Percentiles rank a stretch among this genome's conserved stretches.
These are phyloP conservation scores for Citrus maxima DNA, from an alignment of 345 rosid species.

Conservation along the genomic window DNA sequence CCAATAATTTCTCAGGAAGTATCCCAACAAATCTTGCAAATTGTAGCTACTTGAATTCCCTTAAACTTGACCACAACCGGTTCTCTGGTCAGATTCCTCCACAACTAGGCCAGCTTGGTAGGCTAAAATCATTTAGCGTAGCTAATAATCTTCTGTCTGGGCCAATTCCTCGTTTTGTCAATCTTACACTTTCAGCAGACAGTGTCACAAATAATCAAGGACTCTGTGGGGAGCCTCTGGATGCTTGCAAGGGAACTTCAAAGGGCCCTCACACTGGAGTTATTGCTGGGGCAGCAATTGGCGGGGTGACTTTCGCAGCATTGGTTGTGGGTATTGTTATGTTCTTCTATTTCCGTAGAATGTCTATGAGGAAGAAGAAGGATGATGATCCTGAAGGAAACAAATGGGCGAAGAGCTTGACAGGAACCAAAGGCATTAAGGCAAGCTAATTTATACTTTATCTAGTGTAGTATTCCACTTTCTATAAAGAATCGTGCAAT, in stretches of 20 bases:
- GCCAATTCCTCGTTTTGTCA: constrained; percentile 36
- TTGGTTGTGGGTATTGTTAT: constrained; percentile 42
- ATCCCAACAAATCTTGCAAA: constrained; percentile 45
- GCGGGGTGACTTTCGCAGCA: constrained; percentile 67
- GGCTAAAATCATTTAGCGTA: constrained; percentile 53
- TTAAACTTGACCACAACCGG: constrained; percentile 59
- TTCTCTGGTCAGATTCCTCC: constrained; percentile 61
- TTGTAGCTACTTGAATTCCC: constrained; percentile 55
- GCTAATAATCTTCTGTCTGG: constrained; percentile 63
- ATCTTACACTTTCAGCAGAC: background rate
- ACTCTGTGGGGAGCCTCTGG: constrained; percentile 64
- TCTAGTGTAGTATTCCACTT: constrained; percentile 3
- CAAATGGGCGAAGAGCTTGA: constrained; percentile 78
- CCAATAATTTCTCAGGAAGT: constrained; percentile 59
- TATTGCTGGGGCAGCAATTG: constrained; percentile 63
- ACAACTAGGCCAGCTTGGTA: constrained; percentile 37
- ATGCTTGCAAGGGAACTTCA: constrained; percentile 28
- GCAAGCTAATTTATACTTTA: constrained; percentile 34
- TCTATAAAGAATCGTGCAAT: background rate
- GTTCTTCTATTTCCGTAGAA: constrained; percentile 55
- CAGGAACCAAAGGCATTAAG: constrained; percentile 64
- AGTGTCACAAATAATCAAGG: constrained; percentile 49
- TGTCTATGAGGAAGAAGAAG: constrained; percentile 57
- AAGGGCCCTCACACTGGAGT: constrained; percentile 30
- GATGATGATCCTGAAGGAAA: constrained; percentile 91